Evolutionary conservation across 306 rosid genomes (phyloP).

Genomic region (Herpetospermum pedunculosum): DNA sequence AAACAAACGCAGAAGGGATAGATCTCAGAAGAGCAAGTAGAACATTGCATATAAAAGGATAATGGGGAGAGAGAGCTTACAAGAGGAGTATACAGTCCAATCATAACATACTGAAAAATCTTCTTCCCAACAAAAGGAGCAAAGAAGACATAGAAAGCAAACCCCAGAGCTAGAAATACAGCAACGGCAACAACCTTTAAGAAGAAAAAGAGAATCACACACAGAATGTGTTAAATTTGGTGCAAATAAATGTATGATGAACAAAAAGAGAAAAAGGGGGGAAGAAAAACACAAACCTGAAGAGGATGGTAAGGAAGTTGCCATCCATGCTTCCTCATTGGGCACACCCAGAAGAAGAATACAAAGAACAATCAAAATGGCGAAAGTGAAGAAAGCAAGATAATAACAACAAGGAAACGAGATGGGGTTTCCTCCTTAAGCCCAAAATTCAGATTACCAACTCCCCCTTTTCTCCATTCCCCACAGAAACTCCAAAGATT

Average conservation of each 20-base stretch:
- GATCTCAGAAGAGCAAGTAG: slow-evolving; percentile 40
- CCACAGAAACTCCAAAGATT: slow-evolving; percentile 27
- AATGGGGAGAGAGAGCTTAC: slow-evolving; percentile 26
- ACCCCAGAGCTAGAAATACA: slow-evolving; percentile 87
- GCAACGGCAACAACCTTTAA: slow-evolving; percentile 94
- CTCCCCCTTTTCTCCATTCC: slow-evolving; percentile 25
- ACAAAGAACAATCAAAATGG: slow-evolving; percentile 4
- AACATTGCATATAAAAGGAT: not conserved
- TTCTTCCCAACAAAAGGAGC: slow-evolving; percentile 92
- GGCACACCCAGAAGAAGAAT: slow-evolving; percentile 13
- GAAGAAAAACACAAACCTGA: slow-evolving; percentile 39
- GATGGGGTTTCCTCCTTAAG: slow-evolving; percentile 8
- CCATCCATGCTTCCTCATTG: slow-evolving; percentile 98
- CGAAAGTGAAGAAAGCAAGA: slow-evolving; percentile 13
- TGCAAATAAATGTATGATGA: not conserved
- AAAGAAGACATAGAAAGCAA: slow-evolving; percentile 94
- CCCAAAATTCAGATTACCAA: not conserved
- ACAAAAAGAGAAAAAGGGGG: not conserved
- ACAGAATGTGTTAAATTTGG: not conserved
- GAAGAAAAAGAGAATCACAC: not conserved
- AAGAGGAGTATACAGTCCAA: slow-evolving; percentile 91
- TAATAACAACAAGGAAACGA: slow-evolving; percentile 8
- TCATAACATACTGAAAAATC: slow-evolving; percentile 62
- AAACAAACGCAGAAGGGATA: slow-evolving; percentile 19
- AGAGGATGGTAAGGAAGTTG: slow-evolving; percentile 95